These are phyloP conservation scores for Glomus cerebriforme DNA, from an alignment of 192 early-diverging fungal genomes.

Conservation along the genomic window DNA sequence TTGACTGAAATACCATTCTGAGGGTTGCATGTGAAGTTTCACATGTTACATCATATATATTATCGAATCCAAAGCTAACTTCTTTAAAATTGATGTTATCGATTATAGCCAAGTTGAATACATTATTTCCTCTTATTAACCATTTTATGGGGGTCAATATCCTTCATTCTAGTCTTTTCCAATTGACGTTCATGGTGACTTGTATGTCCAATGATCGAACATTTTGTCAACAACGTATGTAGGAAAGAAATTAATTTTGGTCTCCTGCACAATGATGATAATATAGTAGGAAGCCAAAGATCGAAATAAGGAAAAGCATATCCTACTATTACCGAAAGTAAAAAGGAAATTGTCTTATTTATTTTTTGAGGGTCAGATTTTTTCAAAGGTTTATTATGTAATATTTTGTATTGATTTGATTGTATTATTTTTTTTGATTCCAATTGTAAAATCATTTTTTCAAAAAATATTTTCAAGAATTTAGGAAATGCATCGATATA, in stretches of 20 bases:
- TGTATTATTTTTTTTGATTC: not conserved
- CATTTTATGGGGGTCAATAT: not conserved
- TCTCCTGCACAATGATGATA: not conserved
- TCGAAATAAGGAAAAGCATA: too few relatives aligned
- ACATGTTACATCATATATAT: not conserved
- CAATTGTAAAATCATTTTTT: not conserved
- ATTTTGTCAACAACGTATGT: not conserved
- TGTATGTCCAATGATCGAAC: not conserved
- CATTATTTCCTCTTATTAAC: not conserved
- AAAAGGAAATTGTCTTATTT: not conserved
- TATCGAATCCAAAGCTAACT: not conserved
- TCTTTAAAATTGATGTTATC: constrained; percentile 3
- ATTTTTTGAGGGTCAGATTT: not conserved
- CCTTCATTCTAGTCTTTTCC: not conserved
- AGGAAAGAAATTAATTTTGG: constrained; percentile 11
- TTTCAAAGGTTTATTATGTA: not conserved
- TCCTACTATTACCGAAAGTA: not conserved
- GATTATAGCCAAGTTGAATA: not conserved
- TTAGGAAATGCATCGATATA: not conserved
- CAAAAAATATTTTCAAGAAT: not conserved
- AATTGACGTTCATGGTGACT: not conserved
- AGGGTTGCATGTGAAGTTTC: not conserved
- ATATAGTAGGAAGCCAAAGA: not conserved
- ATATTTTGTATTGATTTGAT: not conserved
- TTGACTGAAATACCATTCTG: not conserved